Evolutionary conservation across 495 filamentous ascomycete species (phyloP), one percentile per base, ranked within the genome.

Genomic region (Durotheca rogersii): DNA sequence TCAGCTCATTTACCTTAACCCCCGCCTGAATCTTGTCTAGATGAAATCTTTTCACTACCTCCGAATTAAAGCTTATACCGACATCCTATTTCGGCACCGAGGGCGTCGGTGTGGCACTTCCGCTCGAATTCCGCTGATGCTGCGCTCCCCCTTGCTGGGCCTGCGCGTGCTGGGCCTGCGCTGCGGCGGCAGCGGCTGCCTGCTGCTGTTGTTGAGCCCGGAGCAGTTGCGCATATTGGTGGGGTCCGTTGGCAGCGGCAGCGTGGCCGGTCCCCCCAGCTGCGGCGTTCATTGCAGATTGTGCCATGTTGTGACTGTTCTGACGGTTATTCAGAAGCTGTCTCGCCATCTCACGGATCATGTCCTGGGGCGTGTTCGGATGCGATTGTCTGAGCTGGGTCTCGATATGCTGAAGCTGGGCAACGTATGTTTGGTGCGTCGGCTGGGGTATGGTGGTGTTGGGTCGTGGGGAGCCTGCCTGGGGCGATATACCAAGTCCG

Each of bases 221-320:
- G 61, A 89, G 80, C 58, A 87, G 81, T 32, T 85, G 83, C 14
- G 86, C 86, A 61, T 86, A 90, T 16, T 86, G 78, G 48, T 88
- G 85, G 5, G 84, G 83, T 38, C 71, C 62, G 42, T 69, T 66
- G 15, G 64, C 62, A 10, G 58, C 60, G n/a, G 56, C 57, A 14
- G 64, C 58, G 45, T 65, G 64, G 16, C 50, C 56, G 7, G 52
- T 55, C 9, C 65, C 72, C 10, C 84, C 85, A 7, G 82, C 81
- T 14, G 83, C 83, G 7, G 84, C 80, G 67, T 78, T 82, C 77
- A 88, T 85, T 2, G 86, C 84, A 4, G 74, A 72, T 53, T 81
- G 79, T 2, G 72, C 71, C 53, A 80, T 72, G 47, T 46, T 66
- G 14, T 59, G 76, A 38, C 19, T 64, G 15, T 51, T 64, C 4